A percentile compares a stretch with the other conserved stretches of the same genome.
phyloP scores from a whole-genome alignment of 75 land plant species.

The Selaginella moellendorffii region DNA sequence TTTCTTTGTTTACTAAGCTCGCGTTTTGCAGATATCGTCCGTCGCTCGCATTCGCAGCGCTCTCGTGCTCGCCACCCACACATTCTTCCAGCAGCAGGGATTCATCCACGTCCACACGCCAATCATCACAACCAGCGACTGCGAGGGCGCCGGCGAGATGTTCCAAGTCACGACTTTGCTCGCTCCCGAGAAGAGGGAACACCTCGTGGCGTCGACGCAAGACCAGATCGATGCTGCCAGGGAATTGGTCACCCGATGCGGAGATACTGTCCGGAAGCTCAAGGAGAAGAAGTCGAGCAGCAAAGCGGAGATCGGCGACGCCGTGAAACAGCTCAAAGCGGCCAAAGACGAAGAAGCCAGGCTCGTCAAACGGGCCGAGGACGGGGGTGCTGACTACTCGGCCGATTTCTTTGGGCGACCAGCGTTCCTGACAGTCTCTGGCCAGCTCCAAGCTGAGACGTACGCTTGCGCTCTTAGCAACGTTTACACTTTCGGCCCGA shows the following conservation, averaged over 20 bases:
- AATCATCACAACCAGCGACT: slow-evolving; percentile 51
- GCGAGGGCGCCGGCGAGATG: too few species aligned
- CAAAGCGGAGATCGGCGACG: too few species aligned
- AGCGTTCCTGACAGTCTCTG: too few species aligned
- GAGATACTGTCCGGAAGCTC: too few species aligned
- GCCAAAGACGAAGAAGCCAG: slow-evolving; percentile 49
- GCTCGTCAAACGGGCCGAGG: slow-evolving; percentile 19
- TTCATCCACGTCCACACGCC: slow-evolving; percentile 65
- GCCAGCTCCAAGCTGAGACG: slow-evolving; percentile 72
- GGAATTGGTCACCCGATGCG: too few species aligned
- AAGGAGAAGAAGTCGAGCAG: too few species aligned
- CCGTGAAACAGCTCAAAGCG: too few species aligned
- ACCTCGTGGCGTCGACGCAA: too few species aligned
- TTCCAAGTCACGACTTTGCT: slow-evolving; percentile 48
- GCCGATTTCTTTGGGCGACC: slow-evolving; percentile 50
- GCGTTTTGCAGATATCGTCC: slow-evolving; percentile 44
- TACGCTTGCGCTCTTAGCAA: slow-evolving; percentile 65
- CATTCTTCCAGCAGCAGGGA: slow-evolving; percentile 46
- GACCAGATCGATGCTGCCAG: too few species aligned
- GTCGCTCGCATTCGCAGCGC: slow-evolving; percentile 54
- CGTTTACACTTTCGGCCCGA: slow-evolving; percentile 81
- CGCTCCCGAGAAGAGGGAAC: slow-evolving; percentile 30
- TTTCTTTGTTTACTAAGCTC: too few species aligned
- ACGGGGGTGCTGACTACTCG: slow-evolving; percentile 24
- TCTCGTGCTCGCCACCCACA: too few species aligned